A percentile compares a stretch with the other conserved stretches of the same genome.
phyloP scores from a whole-genome alignment of 1,284 basidiomycete genomes.

The Irpex rosettiformis region DNA sequence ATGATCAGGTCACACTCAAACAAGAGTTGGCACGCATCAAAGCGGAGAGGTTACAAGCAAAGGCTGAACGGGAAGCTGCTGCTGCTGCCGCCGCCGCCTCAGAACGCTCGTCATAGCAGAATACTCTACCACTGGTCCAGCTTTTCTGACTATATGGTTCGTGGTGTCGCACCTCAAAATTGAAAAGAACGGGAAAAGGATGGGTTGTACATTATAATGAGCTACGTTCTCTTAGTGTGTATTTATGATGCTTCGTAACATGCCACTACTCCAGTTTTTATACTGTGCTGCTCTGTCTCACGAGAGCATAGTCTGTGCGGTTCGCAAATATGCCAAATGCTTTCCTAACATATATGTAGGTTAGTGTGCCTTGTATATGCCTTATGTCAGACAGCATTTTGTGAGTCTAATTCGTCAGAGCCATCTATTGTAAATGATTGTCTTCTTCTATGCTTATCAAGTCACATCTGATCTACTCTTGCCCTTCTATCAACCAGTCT shows the following conservation, averaged over 20 bases:
- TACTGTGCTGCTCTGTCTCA: too few relatives aligned
- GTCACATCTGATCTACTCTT: too few relatives aligned
- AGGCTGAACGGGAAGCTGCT: conserved; percentile 35
- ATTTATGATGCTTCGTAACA: background rate
- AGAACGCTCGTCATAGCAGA: conserved; percentile 14
- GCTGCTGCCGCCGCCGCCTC: conserved; percentile 29
- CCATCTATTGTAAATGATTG: too few relatives aligned
- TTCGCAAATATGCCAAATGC: too few relatives aligned
- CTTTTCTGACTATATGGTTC: background rate
- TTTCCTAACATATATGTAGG: too few relatives aligned
- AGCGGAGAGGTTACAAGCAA: conserved; percentile 52
- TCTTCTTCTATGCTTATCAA: too few relatives aligned
- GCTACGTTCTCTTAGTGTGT: background rate
- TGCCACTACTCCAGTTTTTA: background rate
- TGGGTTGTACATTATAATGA: conserved; percentile 5
- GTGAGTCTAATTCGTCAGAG: too few relatives aligned
- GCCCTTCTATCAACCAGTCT: background rate
- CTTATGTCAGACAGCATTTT: too few relatives aligned
- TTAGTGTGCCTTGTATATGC: too few relatives aligned
- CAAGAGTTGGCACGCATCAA: conserved; percentile 70
- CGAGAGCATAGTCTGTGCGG: too few relatives aligned
- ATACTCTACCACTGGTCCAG: background rate
- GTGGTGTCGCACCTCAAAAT: background rate
- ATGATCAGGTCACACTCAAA: conserved; percentile 57
- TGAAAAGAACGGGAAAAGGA: background rate